Base-by-base conservation (phyloP, 192 early-diverging fungal genomes). In the Entomortierella chlamydospora region DNA sequence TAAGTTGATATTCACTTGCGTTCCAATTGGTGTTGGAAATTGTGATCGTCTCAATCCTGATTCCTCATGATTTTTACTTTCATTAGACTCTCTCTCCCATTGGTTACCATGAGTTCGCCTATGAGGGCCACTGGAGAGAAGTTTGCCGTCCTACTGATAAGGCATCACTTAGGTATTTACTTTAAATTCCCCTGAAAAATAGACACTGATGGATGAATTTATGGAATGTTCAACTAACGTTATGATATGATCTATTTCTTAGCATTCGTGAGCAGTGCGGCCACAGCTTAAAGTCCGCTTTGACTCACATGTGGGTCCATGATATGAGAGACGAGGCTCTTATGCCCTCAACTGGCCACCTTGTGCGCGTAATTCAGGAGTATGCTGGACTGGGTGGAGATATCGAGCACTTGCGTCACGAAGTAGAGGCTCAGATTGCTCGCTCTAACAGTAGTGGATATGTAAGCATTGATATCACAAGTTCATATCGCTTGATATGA, bases 371-470 rank as follows among this genome's bases (percentile, higher is more conserved):
- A 64, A 61, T 65, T 82, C 79, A 86, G 62, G 97, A 97, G 71
- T 65, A 91, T 15, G 93, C 95, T 12, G 97, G 96, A 7, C 65
- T 96, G 30, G 94, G 92, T 23, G 93, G 96, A n/a, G 93, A 97
- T 64, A 87, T 90, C 56, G 70, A 82, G n/a, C 91, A 93, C 80
- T 67, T 87, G 45, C 94, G 95, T 57, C 78, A 85, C 41, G 92
- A 94, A 42, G 66, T 84, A 12, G 91, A 95, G 70, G 81, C 87
- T 25, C 96, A 96, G 69, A 60, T 84, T 13, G 87, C 83, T 65
- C 81, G 73, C 28, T 74, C 78, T 7, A 83, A 94, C 29, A 85
- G 84, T 29, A 55, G 69, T 42, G 86, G 87, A 10, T 94, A 85
- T 74, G 90, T 90, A 81, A 67, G 87, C 7, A 12, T 12, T 37